Base-by-base conservation (phyloP, 2,329 filamentous ascomycete species). In the Botrytis elliptica region DNA sequence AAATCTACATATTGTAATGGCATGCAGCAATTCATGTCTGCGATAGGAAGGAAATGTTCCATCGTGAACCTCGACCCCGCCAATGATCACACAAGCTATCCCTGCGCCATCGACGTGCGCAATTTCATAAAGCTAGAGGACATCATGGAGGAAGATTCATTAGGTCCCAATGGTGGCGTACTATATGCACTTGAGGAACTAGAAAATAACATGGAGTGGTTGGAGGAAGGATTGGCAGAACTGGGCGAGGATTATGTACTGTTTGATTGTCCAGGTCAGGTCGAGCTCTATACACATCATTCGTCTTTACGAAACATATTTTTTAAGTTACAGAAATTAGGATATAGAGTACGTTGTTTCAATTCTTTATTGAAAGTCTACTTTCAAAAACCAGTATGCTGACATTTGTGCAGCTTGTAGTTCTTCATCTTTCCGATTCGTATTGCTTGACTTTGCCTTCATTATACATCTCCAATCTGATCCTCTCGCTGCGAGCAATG, bases 1-100 rank as follows among this genome's bases (percentile, higher is more conserved):
- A 99, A 99, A 85, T 98, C 94, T 77, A 99, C 96, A 12, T 98
- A 97, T 82, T 98, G 95, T 86, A 94, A 98, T 90, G 96, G 96
- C 81, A 97, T 99, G 93, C 93, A 98, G 81, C 96, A 99, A 84
- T 99, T 99, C 85, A 92, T 98, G 87, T 92, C 92, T 77, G 95
- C 96, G 76, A 97, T 99, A 81, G 94, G 95, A 75, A 92, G 96
- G 73, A 95, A 97, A 83, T 97, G 94, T 85, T 97, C 94, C 25
- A 91, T 98, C 55, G 93, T 98, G 74, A 99, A 99, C 82, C 91
- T 99, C 77, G 96, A 99, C 84, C 96, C 96, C 40, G 96, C 96
- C 72, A 99, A 99, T 85, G 95, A 98, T 80, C 91, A 92, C 75
- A 96, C 94, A 1, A 93, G 90, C 75, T 99, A 98, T 83, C 91